Evolutionary conservation across 805 yeast genomes (phyloP).

Genomic region (Candida tibetensis): DNA sequence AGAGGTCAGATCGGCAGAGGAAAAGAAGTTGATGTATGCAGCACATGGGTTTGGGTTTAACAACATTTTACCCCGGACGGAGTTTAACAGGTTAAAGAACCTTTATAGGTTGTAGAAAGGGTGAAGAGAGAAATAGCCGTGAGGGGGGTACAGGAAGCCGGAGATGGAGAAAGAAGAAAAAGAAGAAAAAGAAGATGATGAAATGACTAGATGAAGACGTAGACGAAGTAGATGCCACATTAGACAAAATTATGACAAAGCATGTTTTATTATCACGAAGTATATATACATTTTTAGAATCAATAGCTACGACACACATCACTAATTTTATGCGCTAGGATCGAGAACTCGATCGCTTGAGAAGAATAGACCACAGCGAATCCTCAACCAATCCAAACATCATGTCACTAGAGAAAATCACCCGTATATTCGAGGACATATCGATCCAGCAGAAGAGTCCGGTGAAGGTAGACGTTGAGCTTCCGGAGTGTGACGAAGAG

Average conservation of each 20-base stretch:
- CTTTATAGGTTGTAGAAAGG: conserved; percentile 30
- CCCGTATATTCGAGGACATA: conserved; percentile 9
- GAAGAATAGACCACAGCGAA: no score
- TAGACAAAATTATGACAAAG: no score
- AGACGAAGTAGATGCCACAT: no score
- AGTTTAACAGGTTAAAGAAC: conserved; percentile 39
- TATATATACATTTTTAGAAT: no score
- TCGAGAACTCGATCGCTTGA: no score
- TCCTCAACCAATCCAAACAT: background rate
- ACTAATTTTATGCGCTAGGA: no score
- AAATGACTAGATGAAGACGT: no score
- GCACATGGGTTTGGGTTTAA: conserved; percentile 39
- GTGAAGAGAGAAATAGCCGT: background rate
- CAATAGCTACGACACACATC: no score
- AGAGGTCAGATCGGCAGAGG: conserved; percentile 49
- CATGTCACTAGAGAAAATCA: conserved; percentile 5
- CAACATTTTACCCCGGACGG: conserved; percentile 44
- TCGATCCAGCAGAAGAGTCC: conserved; percentile 3
- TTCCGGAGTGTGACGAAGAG: background rate
- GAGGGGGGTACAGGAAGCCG: no score
- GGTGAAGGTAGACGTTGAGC: background rate
- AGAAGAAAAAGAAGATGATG: no score
- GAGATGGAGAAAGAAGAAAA: no score
- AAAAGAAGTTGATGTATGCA: conserved; percentile 46
- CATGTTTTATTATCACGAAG: no score